Evolutionary conservation across 179 eudicot genomes (phyloP).

Genomic region (Patellifolia procumbens): DNA sequence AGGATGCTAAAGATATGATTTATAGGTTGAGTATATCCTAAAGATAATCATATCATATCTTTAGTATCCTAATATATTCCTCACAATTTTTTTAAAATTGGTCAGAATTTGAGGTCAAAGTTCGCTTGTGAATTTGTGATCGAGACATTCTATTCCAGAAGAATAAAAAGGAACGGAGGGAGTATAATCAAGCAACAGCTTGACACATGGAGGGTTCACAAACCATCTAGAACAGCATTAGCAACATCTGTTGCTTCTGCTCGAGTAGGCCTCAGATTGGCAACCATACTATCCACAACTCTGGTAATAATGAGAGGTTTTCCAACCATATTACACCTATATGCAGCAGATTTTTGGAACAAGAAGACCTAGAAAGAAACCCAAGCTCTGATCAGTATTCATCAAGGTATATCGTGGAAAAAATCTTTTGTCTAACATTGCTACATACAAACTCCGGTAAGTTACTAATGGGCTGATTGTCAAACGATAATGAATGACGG

Average conservation of each 20-base stretch:
- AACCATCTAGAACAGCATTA: slow-evolving; percentile 42
- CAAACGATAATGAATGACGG: background rate
- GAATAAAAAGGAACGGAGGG: too few species aligned
- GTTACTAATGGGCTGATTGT: background rate
- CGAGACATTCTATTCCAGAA: too few species aligned
- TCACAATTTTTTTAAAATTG: too few species aligned
- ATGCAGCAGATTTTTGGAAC: slow-evolving; percentile 39
- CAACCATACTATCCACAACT: slow-evolving; percentile 45
- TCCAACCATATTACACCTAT: slow-evolving; percentile 41
- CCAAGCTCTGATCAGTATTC: slow-evolving; percentile 15
- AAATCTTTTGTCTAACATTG: background rate
- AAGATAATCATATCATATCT: too few species aligned
- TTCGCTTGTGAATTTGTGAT: too few species aligned
- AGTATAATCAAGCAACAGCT: slow-evolving; percentile 1
- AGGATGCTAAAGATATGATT: too few species aligned
- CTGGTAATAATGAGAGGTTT: slow-evolving; percentile 40
- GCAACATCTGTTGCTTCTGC: slow-evolving; percentile 49
- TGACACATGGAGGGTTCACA: slow-evolving; percentile 6
- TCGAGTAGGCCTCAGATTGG: slow-evolving; percentile 40
- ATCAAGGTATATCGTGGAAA: background rate
- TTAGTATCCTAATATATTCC: too few species aligned
- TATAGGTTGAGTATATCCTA: too few species aligned
- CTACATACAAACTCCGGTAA: background rate
- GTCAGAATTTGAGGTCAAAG: too few species aligned
- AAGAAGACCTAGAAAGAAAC: slow-evolving; percentile 37